A percentile compares a stretch with the other conserved stretches of the same genome.
phyloP scores from a whole-genome alignment of 2,329 filamentous ascomycete species.

The Hypoxylon sp. region DNA sequence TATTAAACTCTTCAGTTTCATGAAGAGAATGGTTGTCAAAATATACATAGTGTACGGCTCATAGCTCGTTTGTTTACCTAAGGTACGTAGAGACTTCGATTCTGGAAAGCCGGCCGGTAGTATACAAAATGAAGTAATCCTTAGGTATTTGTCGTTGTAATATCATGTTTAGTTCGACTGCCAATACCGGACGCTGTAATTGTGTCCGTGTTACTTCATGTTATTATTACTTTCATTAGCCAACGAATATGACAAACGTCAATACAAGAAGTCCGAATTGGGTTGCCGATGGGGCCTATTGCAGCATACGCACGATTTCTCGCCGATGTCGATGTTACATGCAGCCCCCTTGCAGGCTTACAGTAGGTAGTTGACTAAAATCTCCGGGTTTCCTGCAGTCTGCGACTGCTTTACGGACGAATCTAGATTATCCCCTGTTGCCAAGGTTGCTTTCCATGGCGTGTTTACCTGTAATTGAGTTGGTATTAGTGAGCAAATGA shows the following conservation, averaged over 20 bases:
- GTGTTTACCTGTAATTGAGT: constrained; percentile 14
- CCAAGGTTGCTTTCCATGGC: constrained; percentile 29
- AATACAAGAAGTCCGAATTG: constrained; percentile 1
- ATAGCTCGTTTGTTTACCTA: neutral
- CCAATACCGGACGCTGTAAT: neutral
- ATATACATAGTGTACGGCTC: neutral
- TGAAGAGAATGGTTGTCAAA: neutral
- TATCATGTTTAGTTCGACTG: neutral
- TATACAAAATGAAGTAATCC: neutral
- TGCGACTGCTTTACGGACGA: constrained; percentile 28
- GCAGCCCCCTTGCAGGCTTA: constrained; percentile 36
- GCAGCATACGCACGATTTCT: constrained; percentile 20
- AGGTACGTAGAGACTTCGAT: neutral
- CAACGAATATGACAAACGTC: constrained; percentile 9
- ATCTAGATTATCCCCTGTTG: constrained; percentile 40
- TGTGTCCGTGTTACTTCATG: neutral
- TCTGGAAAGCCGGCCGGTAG: neutral
- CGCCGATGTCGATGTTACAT: constrained; percentile 33
- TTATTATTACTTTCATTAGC: neutral
- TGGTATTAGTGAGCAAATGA: constrained; percentile 22
- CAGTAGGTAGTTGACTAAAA: constrained; percentile 13
- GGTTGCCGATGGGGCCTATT: constrained; percentile 20
- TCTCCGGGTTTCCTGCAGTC: constrained; percentile 31
- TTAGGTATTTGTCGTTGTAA: neutral
- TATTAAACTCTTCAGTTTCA: too few relatives aligned